Conservation (phyloP, 306 rosid genomes). For the Arachis stenosperma region DNA sequence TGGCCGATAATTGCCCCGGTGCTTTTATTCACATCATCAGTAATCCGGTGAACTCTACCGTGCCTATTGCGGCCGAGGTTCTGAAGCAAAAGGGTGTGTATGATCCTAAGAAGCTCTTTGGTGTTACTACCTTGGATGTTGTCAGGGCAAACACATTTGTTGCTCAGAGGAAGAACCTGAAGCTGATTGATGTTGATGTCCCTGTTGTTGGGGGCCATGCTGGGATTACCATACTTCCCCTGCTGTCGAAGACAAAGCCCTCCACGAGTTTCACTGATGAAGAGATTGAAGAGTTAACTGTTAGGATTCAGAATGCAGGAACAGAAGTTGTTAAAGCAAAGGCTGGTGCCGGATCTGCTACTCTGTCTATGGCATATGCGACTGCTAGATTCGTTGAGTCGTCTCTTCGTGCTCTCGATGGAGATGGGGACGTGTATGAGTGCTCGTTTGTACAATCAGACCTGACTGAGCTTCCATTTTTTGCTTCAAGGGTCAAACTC, state of each 20-base stretch:
- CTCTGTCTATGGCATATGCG: constrained; percentile 98
- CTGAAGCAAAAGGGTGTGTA: constrained; percentile 88
- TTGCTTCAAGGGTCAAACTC: constrained; percentile 92
- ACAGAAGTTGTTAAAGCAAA: constrained; percentile 99
- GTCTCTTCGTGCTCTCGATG: constrained; percentile 91
- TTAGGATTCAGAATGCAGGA: constrained; percentile 94
- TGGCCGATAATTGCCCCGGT: constrained; percentile 90
- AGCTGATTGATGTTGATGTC: constrained; percentile 93
- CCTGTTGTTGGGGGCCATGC: constrained; percentile 98
- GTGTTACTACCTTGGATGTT: constrained; percentile 93
- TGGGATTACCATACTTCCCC: constrained; percentile 90
- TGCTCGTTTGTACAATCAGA: constrained; percentile 83
- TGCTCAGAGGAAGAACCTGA: constrained; percentile 88
- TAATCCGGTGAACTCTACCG: constrained; percentile 93
- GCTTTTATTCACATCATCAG: constrained; percentile 92
- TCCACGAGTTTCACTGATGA: constrained; percentile 71
- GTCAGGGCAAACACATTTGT: constrained; percentile 99
- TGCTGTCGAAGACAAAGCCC: constrained; percentile 85
- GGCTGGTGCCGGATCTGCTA: constrained; percentile 98
- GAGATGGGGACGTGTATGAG: constrained; percentile 94
- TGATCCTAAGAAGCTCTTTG: constrained; percentile 93
- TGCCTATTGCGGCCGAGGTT: constrained; percentile 92
- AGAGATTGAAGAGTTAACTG: constrained; percentile 76
- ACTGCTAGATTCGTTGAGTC: constrained; percentile 98
- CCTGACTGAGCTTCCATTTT: constrained; percentile 88